Percentiles rank a stretch among this genome's conserved stretches.
phyloP scores from a whole-genome alignment of 2,329 filamentous ascomycete species.

The Lecanosticta acicola region DNA sequence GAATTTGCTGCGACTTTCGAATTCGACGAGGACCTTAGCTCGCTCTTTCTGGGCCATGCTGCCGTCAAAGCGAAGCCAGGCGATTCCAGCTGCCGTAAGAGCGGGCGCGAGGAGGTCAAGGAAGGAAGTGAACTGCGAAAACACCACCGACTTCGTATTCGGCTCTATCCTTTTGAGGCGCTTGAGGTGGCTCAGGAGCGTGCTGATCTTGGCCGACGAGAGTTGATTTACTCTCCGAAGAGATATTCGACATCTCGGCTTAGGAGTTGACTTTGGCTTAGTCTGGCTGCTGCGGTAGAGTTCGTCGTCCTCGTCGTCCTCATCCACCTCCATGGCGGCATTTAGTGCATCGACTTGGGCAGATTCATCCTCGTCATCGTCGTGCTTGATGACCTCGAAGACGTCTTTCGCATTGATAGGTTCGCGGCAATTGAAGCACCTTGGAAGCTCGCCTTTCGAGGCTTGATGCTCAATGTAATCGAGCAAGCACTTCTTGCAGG shows the following conservation, averaged over 20 bases:
- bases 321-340: slow-evolving; percentile 12
- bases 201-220: slow-evolving; percentile 83
- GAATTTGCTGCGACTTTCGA: slow-evolving; percentile 54
- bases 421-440: slow-evolving; percentile 87
- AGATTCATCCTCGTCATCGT: slow-evolving; percentile 41
- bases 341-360: slow-evolving; percentile 17
- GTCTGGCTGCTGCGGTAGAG: slow-evolving; percentile 36
- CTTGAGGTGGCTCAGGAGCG: slow-evolving; percentile 70
- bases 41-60: slow-evolving; percentile 81
- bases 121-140: slow-evolving; percentile 96
- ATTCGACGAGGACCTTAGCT: slow-evolving; percentile 69
- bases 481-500: slow-evolving; percentile 88
- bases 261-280: slow-evolving; percentile 6
- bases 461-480: slow-evolving; percentile 84
- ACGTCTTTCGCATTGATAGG: slow-evolving; percentile 75
- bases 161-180: slow-evolving; percentile 60
- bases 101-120: slow-evolving; percentile 84
- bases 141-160: slow-evolving; percentile 74
- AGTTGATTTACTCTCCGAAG: slow-evolving; percentile 57
- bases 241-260: slow-evolving; percentile 44
- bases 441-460: slow-evolving; percentile 66
- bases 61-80: slow-evolving; percentile 83
- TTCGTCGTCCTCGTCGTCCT: slow-evolving; percentile 26
- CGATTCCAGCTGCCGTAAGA: slow-evolving; percentile 64
- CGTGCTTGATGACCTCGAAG: slow-evolving; percentile 85